Evolutionary conservation across 2,329 filamentous ascomycete species (phyloP).

Genomic region (Aureobasidium sp.): DNA sequence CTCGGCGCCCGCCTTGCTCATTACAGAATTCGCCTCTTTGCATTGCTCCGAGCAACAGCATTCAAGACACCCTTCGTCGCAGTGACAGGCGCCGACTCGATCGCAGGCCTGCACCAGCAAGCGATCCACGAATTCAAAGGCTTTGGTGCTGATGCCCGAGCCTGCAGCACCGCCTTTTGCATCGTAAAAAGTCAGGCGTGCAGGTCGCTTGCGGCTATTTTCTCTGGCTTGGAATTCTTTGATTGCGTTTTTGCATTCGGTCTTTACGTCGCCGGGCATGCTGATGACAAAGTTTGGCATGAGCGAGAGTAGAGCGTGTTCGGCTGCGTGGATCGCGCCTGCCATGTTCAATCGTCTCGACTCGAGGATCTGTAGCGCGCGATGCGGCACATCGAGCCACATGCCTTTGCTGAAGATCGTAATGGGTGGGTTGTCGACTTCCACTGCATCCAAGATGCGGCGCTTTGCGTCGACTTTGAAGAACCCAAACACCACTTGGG

Average conservation of each 20-base stretch:
- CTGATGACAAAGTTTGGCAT: slow-evolving; percentile 88
- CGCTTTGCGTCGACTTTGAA: slow-evolving; percentile 90
- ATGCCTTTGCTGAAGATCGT: slow-evolving; percentile 79
- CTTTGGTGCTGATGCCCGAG: slow-evolving; percentile 81
- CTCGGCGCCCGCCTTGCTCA: slow-evolving; percentile 82
- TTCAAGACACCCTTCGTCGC: slow-evolving; percentile 75
- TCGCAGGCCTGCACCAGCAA: slow-evolving; percentile 69
- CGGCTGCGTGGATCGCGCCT: slow-evolving; percentile 86
- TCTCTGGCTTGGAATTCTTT: slow-evolving; percentile 77
- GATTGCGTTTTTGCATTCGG: slow-evolving; percentile 81
- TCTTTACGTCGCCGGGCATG: slow-evolving; percentile 84
- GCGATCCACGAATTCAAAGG: slow-evolving; percentile 83
- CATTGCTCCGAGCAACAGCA: slow-evolving; percentile 83
- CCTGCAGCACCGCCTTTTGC: slow-evolving; percentile 81
- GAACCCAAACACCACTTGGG: slow-evolving; percentile 87
- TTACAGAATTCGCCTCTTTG: slow-evolving; percentile 80
- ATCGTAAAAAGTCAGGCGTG: slow-evolving; percentile 88
- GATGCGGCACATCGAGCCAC: slow-evolving; percentile 86
- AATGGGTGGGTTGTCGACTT: slow-evolving; percentile 89
- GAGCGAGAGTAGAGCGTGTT: slow-evolving; percentile 80
- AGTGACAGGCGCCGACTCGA: slow-evolving; percentile 69
- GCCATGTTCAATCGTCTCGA: slow-evolving; percentile 69
- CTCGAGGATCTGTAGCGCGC: slow-evolving; percentile 71
- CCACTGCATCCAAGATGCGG: slow-evolving; percentile 81
- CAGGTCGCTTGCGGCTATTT: slow-evolving; percentile 71